phyloP scores from a whole-genome alignment of 179 eudicot species.

The Corrigiola litoralis region DNA sequence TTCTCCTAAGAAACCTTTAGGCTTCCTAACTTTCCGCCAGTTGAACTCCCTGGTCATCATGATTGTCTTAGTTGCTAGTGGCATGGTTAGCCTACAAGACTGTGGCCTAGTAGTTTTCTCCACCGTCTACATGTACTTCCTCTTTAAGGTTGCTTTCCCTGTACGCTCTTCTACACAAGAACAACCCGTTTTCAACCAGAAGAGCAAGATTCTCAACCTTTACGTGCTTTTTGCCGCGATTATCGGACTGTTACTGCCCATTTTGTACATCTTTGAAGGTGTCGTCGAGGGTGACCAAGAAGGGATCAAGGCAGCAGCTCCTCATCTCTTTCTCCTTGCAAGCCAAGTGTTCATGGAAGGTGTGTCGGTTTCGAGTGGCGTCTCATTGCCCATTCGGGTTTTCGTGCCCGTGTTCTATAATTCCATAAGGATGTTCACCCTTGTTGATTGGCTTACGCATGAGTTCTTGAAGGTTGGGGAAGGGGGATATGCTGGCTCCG shows the following conservation, averaged over 20 bases:
- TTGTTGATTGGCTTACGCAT: slow-evolving; percentile 56
- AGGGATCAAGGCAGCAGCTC: slow-evolving; percentile 62
- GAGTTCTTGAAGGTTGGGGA: slow-evolving; percentile 39
- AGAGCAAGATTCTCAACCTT: slow-evolving; percentile 22
- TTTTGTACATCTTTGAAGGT: slow-evolving; percentile 53
- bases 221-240: slow-evolving; percentile 46
- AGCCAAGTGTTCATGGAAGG: slow-evolving; percentile 88
- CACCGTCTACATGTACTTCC: slow-evolving; percentile 42
- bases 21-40: slow-evolving; percentile 38
- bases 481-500: slow-evolving; percentile 25
- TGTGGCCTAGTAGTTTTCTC: slow-evolving; percentile 44
- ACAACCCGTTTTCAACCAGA: slow-evolving; percentile 38
- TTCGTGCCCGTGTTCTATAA: slow-evolving; percentile 67
- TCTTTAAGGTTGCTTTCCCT: slow-evolving; percentile 59
- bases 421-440: slow-evolving; percentile 39
- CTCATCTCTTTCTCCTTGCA: slow-evolving; percentile 67
- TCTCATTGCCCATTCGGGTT: slow-evolving; percentile 58
- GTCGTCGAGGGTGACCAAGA: slow-evolving; percentile 54
- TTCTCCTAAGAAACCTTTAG: not conserved
- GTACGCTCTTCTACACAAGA: slow-evolving; percentile 3
- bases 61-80: slow-evolving; percentile 46
- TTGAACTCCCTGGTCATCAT: slow-evolving; percentile 43
- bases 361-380: slow-evolving; percentile 35
- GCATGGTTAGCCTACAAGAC: slow-evolving; percentile 44
- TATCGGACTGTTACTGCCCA: slow-evolving; percentile 62